Percentiles rank a stretch among this genome's conserved stretches.
These are phyloP conservation scores for Paraphaeosphaeria minitans DNA, from an alignment of 2,329 filamentous ascomycete genomes.

Conservation along the genomic window DNA sequence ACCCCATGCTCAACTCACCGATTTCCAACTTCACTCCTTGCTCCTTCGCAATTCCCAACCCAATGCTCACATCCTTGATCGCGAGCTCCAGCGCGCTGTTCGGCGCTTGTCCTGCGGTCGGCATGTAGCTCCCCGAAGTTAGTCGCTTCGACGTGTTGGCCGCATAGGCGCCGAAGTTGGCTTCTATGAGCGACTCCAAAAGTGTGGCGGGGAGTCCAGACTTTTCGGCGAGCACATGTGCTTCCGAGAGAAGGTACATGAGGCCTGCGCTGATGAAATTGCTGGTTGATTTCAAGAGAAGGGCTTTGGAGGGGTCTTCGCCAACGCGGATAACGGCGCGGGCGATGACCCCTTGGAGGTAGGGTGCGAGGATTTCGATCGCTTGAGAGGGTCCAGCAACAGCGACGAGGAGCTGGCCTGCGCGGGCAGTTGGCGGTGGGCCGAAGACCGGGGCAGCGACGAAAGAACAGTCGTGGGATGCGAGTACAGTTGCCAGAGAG, in stretches of 20 bases:
- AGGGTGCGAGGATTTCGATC: slow-evolving; percentile 45
- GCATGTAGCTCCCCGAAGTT: slow-evolving; percentile 34
- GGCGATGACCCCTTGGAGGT: slow-evolving; percentile 49
- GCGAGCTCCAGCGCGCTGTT: slow-evolving; percentile 58
- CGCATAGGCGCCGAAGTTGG: slow-evolving; percentile 38
- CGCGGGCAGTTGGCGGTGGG: slow-evolving; percentile 55
- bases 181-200: slow-evolving; percentile 51
- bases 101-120: slow-evolving; percentile 41
- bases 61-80: slow-evolving; percentile 60
- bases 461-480: slow-evolving; percentile 40
- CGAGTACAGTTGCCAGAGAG: slow-evolving; percentile 35
- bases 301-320: slow-evolving; percentile 51
- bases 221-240: slow-evolving; percentile 57
- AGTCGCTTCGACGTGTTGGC: slow-evolving; percentile 33
- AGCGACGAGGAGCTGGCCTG: slow-evolving; percentile 55
- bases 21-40: slow-evolving; percentile 49
- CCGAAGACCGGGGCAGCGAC: slow-evolving; percentile 58
- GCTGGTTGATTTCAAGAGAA: slow-evolving; percentile 55
- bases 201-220: slow-evolving; percentile 48
- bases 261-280: slow-evolving; percentile 58
- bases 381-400: slow-evolving; percentile 50
- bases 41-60: slow-evolving; percentile 51
- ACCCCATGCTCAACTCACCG: slow-evolving; percentile 51
- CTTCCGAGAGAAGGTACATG: slow-evolving; percentile 57
- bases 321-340: slow-evolving; percentile 53